Conservation (phyloP, 345 rosid genomes). For the Erucastrum elatum region DNA sequence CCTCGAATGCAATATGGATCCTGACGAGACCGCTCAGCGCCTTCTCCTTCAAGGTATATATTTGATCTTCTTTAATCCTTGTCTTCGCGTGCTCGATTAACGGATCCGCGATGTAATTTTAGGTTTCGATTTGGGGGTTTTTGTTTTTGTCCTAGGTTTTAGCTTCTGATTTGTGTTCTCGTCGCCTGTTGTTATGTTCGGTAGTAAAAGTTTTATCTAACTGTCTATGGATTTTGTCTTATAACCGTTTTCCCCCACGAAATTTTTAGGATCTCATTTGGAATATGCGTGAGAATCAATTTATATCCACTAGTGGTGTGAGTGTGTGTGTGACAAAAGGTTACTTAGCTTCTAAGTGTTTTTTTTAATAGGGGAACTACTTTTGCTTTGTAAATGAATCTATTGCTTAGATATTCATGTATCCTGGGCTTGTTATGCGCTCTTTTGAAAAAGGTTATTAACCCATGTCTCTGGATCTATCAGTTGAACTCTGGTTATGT, state of each 20-base stretch:
- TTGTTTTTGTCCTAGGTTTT: constrained; percentile 33
- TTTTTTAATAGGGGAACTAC: too few species aligned
- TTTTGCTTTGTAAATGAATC: background rate
- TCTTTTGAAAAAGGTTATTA: background rate
- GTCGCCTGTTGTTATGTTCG: background rate
- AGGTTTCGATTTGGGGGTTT: constrained; percentile 23
- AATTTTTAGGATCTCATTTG: constrained; percentile 1
- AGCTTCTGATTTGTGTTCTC: constrained; percentile 25
- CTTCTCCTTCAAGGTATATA: constrained; percentile 63
- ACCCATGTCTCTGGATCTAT: constrained; percentile 15
- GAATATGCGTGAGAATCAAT: constrained; percentile 30
- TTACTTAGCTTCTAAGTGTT: constrained; percentile 16
- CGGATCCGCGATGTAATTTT: constrained; percentile 30
- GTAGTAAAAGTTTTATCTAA: background rate
- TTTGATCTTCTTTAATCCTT: background rate
- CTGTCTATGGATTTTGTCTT: constrained; percentile 8
- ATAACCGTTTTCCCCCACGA: background rate
- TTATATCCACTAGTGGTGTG: constrained; percentile 23
- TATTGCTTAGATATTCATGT: constrained; percentile 1
- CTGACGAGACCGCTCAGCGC: constrained; percentile 77
- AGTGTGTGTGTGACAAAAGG: constrained; percentile 7
- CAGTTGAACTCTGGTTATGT: constrained; percentile 1
- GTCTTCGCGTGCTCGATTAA: background rate
- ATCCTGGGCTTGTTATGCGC: background rate
- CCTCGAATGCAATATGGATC: constrained; percentile 88